Evolutionary conservation across 1,284 basidiomycete genomes (phyloP).

Genomic region (Cutaneotrichosporon sp.): DNA sequence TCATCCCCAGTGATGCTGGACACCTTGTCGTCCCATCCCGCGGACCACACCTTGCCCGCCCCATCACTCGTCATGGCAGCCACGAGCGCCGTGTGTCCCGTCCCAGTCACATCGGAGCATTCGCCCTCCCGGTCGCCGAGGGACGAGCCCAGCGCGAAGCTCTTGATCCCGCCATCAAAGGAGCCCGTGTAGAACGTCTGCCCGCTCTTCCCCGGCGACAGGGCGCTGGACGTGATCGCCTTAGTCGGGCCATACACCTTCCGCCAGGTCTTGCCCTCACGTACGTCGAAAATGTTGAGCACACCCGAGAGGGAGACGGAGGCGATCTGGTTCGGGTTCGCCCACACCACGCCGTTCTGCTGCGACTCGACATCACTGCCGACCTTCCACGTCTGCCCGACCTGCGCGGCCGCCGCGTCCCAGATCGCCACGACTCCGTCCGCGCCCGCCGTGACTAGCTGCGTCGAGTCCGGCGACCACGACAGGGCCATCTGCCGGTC

Average conservation of each 20-base stretch:
- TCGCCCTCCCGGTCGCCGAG: constrained; percentile 39
- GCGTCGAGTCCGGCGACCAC: constrained; percentile 71
- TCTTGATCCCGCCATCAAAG: constrained; percentile 73
- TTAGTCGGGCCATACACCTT: constrained; percentile 71
- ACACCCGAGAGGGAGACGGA: constrained; percentile 80
- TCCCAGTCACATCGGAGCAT: constrained; percentile 57
- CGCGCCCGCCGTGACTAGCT: constrained; percentile 74
- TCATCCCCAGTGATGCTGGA: constrained; percentile 54
- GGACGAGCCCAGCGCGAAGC: constrained; percentile 50
- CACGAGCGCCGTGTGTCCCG: constrained; percentile 67
- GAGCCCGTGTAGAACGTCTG: constrained; percentile 73
- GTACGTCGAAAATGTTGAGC: constrained; percentile 77
- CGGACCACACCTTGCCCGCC: constrained; percentile 57
- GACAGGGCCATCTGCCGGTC: constrained; percentile 67
- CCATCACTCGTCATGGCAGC: constrained; percentile 56
- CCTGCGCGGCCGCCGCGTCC: constrained; percentile 70
- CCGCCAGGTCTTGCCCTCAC: constrained; percentile 59
- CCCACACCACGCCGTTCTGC: constrained; percentile 86
- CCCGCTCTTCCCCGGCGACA: constrained; percentile 37
- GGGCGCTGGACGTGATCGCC: constrained; percentile 63
- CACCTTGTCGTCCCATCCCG: constrained; percentile 71
- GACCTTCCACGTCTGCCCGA: constrained; percentile 63
- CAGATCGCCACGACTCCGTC: constrained; percentile 86
- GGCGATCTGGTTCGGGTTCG: constrained; percentile 65
- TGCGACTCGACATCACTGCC: constrained; percentile 65